A percentile compares a stretch with the other conserved stretches of the same genome.
These are phyloP conservation scores for Magnaporthales sp. DNA, from an alignment of 2,329 filamentous ascomycete species.

Conservation along the genomic window DNA sequence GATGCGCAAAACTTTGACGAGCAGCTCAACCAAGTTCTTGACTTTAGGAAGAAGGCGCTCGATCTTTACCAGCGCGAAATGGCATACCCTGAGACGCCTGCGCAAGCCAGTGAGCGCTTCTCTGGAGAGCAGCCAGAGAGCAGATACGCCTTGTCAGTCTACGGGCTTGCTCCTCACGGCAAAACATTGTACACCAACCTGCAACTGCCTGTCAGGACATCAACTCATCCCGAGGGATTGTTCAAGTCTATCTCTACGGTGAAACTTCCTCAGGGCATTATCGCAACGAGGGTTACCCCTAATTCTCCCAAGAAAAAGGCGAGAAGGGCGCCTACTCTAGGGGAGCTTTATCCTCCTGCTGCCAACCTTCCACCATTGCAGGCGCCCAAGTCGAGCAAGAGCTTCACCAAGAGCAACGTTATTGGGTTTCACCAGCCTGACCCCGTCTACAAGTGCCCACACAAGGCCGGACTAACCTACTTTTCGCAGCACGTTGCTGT, in stretches of 20 bases:
- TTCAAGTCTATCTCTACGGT: conserved; percentile 48
- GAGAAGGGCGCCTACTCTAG: conserved; percentile 53
- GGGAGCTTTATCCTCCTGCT: conserved; percentile 65
- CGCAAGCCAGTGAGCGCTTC: neutral
- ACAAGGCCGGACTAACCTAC: conserved; percentile 46
- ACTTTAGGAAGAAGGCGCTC: conserved; percentile 55
- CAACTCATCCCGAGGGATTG: conserved; percentile 14
- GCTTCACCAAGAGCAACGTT: conserved; percentile 50
- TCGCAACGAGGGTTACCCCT: conserved; percentile 57
- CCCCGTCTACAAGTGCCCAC: conserved; percentile 41
- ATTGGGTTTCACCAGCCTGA: conserved; percentile 27
- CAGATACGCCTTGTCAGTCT: conserved; percentile 61
- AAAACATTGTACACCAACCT: conserved; percentile 83
- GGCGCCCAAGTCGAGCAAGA: conserved; percentile 63
- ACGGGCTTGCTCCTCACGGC: conserved; percentile 64
- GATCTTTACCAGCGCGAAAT: conserved; percentile 54
- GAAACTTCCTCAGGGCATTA: conserved; percentile 66
- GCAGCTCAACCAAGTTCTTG: conserved; percentile 34
- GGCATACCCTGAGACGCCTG: conserved; percentile 26
- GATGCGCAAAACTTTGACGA: conserved; percentile 21
- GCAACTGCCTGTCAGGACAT: conserved; percentile 38
- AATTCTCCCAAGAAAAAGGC: conserved; percentile 32
- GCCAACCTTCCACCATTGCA: conserved; percentile 56
- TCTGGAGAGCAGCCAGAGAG: conserved; percentile 1
- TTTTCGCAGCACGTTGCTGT: conserved; percentile 56